Evolutionary conservation across 208 protist species (phyloP), one percentile per base, ranked within the genome.

Genomic region (Trypanosoma vivax): DNA sequence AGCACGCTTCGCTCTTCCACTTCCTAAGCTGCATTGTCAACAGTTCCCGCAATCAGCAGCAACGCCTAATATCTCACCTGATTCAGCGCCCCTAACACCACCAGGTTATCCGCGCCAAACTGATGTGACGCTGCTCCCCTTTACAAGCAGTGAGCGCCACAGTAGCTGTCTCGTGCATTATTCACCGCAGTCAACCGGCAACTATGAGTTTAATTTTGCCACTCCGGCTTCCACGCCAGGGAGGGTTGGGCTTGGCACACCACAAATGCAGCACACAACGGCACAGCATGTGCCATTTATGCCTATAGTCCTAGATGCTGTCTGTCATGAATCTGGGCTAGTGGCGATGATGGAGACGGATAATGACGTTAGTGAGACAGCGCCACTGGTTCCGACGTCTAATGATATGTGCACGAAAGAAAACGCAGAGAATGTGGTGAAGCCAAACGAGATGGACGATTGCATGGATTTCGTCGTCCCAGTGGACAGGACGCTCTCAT

Each of bases 141-240:
- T 63, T 52, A 38, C 45, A 28, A 49, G 28, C 27, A 24, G 34
- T 25, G 24, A 16, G 35, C 1, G 28, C 25, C 7, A 46, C 33
- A 37, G n/a, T 1, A 21, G 45, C 28, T 27, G 38, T 2, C 27
- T 19, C 16, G 24, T 39, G 1, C 37, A 34, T n/a, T 18, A 31
- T 34, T 61, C 46, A 31, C 27, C 46, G 1, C 45, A 53, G 25
- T 1, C 19, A 14, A 16, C 16, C 25, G 28, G 13, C 28, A 34
- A 19, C 28, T 61, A 61, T 38, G 42, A 56, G 24, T 65, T 65
- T 58, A 50, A 65, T 33, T 65, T 65, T 42, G 38, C 42, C 25
- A 65, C 59, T 6, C 59, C 59, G 23, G 48, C 19, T n/a, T 4
- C 42, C 6, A 65, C 59, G 5, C 59, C 59, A 40, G 25, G 13